phyloP scores from a whole-genome alignment of 2,329 filamentous ascomycete species.

The Cladosporium velox region DNA sequence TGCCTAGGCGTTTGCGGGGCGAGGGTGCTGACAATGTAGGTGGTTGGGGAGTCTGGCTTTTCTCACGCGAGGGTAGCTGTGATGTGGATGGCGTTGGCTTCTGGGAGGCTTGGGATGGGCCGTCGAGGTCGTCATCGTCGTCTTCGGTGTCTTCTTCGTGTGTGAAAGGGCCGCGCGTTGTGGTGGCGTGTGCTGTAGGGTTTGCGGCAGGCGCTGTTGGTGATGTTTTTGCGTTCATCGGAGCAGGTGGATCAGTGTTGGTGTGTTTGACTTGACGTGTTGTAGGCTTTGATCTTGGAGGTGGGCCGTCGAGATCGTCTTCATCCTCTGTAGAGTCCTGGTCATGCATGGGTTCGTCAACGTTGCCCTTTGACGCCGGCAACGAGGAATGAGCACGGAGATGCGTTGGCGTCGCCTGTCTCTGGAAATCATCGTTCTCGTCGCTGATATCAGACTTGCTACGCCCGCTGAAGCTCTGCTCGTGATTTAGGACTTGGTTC shows the following conservation, averaged over 20 bases:
- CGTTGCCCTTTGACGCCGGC: background rate
- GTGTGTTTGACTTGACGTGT: background rate
- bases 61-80: constrained; percentile 12
- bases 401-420: constrained; percentile 32
- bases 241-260: background rate
- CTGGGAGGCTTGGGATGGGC: constrained; percentile 1
- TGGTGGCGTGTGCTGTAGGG: constrained; percentile 2
- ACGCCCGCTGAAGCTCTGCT: background rate
- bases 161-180: constrained; percentile 17
- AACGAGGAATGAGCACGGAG: constrained; percentile 8
- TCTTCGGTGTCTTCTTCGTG: constrained; percentile 17
- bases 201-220: background rate
- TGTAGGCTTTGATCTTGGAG: background rate
- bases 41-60: constrained; percentile 9
- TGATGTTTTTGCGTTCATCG: background rate
- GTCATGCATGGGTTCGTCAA: constrained; percentile 1
- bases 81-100: background rate
- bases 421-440: constrained; percentile 30
- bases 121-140: constrained; percentile 5
- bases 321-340: constrained; percentile 45
- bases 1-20: constrained; percentile 23
- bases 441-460: background rate
- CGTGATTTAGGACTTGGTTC: background rate
- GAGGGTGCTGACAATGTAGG: background rate
- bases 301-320: constrained; percentile 40